Base-by-base conservation (phyloP, 2,329 filamentous ascomycete genomes). In the Pseudocercospora musae region DNA sequence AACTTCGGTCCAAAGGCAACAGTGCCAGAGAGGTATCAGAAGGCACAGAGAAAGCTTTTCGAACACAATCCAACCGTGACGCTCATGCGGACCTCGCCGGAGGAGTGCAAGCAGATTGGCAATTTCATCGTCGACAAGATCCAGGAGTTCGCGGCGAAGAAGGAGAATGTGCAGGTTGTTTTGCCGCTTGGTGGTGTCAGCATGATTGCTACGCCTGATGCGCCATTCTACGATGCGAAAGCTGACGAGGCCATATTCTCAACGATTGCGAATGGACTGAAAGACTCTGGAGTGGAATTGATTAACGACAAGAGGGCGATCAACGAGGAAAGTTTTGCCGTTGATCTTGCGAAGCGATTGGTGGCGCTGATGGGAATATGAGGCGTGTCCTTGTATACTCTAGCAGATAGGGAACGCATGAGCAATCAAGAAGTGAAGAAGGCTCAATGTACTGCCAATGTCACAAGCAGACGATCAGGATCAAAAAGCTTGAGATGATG, bases 21-120 rank as follows among this genome's bases (percentile, higher is more conserved):
- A 0, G 79, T 89, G 0, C 88, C 88, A 0, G 79, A 83, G 57
- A 78, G 78, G 54, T 88, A 85, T 66, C 70, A 72, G 3, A 23
- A 52, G n/a, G 42, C 53, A n/a, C 69, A 74, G 1, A 78, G 87
- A 29, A 78, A 78, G 20, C 73, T 89, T n/a, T 81, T 84, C 67
- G 83, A 85, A 69, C 88, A 91, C 70, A 91, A 90, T 69, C 81
- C 86, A 0, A 80, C 81, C 0, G 84, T 90, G 0, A 91, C 88
- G 0, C 70, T 91, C 31, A 85, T 91, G 81, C 77, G 89, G 21
- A 87, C 88, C 0, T 85, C 79, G 0, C 69, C 74, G n/a, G 79
- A 83, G 1, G 88, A 91, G 70, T 85, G 82, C 63, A 67, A 60
- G 23, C 71, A 77, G 48, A 79, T 90, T n/a, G 87, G 84, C 0